Evolutionary conservation across 2,329 filamentous ascomycete genomes (phyloP).

Genomic region (Fusarium citri): DNA sequence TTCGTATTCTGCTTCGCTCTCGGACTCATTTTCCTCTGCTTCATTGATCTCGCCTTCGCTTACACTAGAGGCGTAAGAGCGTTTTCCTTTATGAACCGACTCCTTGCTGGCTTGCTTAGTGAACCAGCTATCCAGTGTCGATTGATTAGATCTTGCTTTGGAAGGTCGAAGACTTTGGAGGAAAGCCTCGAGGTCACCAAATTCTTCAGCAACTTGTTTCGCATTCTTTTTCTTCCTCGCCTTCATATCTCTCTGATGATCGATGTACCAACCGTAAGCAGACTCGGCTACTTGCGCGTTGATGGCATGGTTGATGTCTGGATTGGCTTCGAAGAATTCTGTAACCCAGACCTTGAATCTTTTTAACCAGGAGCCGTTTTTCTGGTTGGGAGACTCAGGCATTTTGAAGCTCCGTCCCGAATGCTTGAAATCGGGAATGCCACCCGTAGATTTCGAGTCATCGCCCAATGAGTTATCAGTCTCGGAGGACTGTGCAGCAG

Average conservation of each 20-base stretch:
- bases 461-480: slow-evolving; percentile 42
- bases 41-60: slow-evolving; percentile 34
- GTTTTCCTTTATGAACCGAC: slow-evolving; percentile 24
- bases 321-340: slow-evolving; percentile 48
- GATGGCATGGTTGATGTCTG: slow-evolving; percentile 35
- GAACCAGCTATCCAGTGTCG: slow-evolving; percentile 16
- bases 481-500: slow-evolving; percentile 7
- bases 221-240: slow-evolving; percentile 50
- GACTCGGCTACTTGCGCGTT: slow-evolving; percentile 40
- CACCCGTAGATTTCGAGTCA: slow-evolving; percentile 8
- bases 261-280: slow-evolving; percentile 50
- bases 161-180: slow-evolving; percentile 35
- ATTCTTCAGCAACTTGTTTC: slow-evolving; percentile 46
- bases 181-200: slow-evolving; percentile 42
- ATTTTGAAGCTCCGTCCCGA: slow-evolving; percentile 43
- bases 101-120: slow-evolving; percentile 13
- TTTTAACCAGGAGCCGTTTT: slow-evolving; percentile 50
- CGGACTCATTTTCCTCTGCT: slow-evolving; percentile 31
- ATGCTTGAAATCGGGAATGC: slow-evolving; percentile 39
- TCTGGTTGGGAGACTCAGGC: slow-evolving; percentile 45
- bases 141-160: slow-evolving; percentile 3
- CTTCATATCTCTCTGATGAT: slow-evolving; percentile 48
- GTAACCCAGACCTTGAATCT: slow-evolving; percentile 52
- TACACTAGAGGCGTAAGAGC: slow-evolving; percentile 35
- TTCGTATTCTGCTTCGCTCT: slow-evolving; percentile 47